A percentile compares a stretch with the other conserved stretches of the same genome.
phyloP scores from a whole-genome alignment of 169 alveolate species.

The Plasmodium vivax region DNA sequence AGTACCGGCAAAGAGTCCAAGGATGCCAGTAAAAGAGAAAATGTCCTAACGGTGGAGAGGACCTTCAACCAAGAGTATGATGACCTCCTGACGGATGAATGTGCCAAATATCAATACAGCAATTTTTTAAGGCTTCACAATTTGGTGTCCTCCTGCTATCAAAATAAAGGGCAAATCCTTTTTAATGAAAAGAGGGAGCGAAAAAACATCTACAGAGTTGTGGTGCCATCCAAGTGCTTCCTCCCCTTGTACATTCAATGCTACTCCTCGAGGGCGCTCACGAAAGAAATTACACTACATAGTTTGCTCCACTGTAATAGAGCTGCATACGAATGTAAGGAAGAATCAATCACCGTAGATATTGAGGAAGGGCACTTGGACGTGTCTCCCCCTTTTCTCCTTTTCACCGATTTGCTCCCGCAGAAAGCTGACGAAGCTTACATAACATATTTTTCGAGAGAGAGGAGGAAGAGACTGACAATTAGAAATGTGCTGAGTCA shows the following conservation, averaged over 20 bases:
- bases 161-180: constrained; percentile 3
- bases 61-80: constrained; percentile 25
- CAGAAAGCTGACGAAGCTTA: background rate
- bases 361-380: constrained; percentile 8
- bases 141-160: background rate
- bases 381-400: constrained; percentile 6
- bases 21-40: background rate
- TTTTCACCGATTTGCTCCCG: constrained; percentile 12
- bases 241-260: constrained; percentile 19
- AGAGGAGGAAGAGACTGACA: constrained; percentile 7
- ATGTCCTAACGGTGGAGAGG: background rate
- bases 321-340: background rate
- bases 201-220: constrained; percentile 14
- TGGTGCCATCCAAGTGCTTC: constrained; percentile 44
- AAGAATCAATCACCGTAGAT: constrained; percentile 17
- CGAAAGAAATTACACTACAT: constrained; percentile 10
- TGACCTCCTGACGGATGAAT: constrained; percentile 38
- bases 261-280: background rate
- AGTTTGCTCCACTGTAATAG: background rate
- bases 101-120: constrained; percentile 10
- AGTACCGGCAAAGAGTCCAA: constrained; percentile 46
- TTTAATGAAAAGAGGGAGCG: background rate
- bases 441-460: constrained; percentile 30
- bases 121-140: constrained; percentile 21
- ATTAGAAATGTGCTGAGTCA: constrained; percentile 23